Conservation (phyloP, 257 asterid genomes). For the Fraxinus quadrangulata region DNA sequence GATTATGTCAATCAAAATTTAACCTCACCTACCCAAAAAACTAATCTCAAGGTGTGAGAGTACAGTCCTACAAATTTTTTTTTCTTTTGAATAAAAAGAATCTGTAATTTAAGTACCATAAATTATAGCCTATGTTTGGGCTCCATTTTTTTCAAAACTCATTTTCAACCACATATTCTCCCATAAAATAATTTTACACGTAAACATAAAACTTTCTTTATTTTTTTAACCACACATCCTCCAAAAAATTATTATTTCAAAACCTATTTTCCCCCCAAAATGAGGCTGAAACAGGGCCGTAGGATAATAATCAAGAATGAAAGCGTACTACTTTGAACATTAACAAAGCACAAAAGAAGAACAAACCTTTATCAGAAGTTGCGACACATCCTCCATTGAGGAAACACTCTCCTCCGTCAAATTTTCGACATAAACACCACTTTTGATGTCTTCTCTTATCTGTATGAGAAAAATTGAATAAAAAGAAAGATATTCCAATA, state of each 20-base stretch:
- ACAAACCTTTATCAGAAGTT: slow-evolving; percentile 83
- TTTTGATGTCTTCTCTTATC: slow-evolving; percentile 91
- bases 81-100: background rate
- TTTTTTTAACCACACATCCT: no score
- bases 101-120: background rate
- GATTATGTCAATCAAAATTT: background rate
- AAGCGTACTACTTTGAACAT: slow-evolving; percentile 5
- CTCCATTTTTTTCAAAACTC: no score
- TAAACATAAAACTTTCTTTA: no score
- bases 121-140: no score
- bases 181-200: no score
- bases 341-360: slow-evolving; percentile 16
- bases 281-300: no score
- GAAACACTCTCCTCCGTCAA: slow-evolving; percentile 89
- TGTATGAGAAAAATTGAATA: slow-evolving; percentile 35
- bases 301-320: no score
- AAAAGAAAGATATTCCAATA: background rate
- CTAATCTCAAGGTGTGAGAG: background rate
- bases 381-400: slow-evolving; percentile 83
- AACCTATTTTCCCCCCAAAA: no score
- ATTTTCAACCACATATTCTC: no score
- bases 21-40: background rate
- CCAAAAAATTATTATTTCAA: no score
- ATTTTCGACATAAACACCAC: slow-evolving; percentile 96
- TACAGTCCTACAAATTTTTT: background rate